phyloP scores from a whole-genome alignment of 495 filamentous ascomycete genomes.

The Oleoguttula mirabilis region DNA sequence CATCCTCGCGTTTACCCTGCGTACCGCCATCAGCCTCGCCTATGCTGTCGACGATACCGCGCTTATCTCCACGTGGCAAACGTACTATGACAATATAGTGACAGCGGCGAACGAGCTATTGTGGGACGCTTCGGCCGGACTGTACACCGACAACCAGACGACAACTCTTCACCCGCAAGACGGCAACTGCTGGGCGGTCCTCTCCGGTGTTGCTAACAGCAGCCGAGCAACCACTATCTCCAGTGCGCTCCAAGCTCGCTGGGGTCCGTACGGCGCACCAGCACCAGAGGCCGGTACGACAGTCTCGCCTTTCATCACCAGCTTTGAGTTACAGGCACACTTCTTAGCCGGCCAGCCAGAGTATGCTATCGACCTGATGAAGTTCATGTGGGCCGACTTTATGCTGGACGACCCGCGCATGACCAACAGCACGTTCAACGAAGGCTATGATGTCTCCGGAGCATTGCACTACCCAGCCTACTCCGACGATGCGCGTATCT shows the following conservation, averaged over 20 bases:
- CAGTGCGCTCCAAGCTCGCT: slow-evolving; percentile 7
- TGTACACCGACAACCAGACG: slow-evolving; percentile 14
- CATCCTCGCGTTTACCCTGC: slow-evolving; percentile 10
- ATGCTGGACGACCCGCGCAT: slow-evolving; percentile 18
- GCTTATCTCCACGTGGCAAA: slow-evolving; percentile 1
- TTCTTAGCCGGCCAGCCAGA: slow-evolving; percentile 10
- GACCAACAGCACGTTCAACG: slow-evolving; percentile 22
- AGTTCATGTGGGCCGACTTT: slow-evolving; percentile 13
- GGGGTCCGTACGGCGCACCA: slow-evolving; percentile 12
- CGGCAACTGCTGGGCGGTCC: slow-evolving; percentile 14
- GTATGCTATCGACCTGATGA: slow-evolving; percentile 12
- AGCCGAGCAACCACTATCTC: slow-evolving; percentile 5
- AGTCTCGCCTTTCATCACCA: slow-evolving; percentile 12
- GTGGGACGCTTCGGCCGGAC: slow-evolving; percentile 5
- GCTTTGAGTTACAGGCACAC: slow-evolving; percentile 14
- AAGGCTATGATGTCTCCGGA: slow-evolving; percentile 24
- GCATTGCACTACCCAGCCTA: slow-evolving; percentile 23
- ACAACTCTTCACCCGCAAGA: slow-evolving; percentile 16
- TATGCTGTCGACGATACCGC: slow-evolving; percentile 2
- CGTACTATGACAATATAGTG: slow-evolving; percentile 8
- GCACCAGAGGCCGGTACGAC: slow-evolving; percentile 17
- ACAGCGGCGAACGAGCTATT: slow-evolving; percentile 8
- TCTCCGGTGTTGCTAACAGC: slow-evolving; percentile 7
- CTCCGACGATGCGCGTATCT: slow-evolving; percentile 17
- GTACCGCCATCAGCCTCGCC: slow-evolving; percentile 4